phyloP scores from a whole-genome alignment of 176 grass and related monocot species.

The Eleusine coracana region DNA sequence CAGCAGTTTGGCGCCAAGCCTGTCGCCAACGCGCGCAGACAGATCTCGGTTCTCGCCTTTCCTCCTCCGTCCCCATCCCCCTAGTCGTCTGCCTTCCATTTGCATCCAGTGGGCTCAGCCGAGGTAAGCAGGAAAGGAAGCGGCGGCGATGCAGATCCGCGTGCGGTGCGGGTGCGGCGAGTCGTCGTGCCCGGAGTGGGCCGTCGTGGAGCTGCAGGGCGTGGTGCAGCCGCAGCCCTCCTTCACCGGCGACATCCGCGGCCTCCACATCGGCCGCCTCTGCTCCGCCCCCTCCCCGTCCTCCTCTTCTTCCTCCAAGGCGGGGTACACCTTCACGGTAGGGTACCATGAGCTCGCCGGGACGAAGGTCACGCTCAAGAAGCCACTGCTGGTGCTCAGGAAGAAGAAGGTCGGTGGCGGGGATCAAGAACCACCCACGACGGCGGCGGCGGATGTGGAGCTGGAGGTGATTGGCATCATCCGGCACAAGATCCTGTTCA shows the following conservation, averaged over 20 bases:
- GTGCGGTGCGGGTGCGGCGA: slow-evolving; percentile 68
- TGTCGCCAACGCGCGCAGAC: neutral
- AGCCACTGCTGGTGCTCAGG: slow-evolving; percentile 76
- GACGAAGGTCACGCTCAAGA: slow-evolving; percentile 71
- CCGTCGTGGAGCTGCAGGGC: slow-evolving; percentile 85
- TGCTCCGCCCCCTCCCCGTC: slow-evolving; percentile 49
- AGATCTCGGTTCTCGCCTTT: neutral
- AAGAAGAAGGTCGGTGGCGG: slow-evolving; percentile 39
- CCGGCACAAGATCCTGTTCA: slow-evolving; percentile 93
- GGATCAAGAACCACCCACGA: neutral
- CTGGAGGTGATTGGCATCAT: slow-evolving; percentile 85
- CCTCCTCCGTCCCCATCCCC: neutral
- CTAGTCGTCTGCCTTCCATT: no score
- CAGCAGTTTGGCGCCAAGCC: neutral
- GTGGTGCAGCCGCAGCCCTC: slow-evolving; percentile 72
- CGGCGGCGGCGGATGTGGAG: slow-evolving; percentile 38
- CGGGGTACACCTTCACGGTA: slow-evolving; percentile 72
- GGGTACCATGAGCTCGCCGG: slow-evolving; percentile 96
- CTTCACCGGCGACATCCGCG: slow-evolving; percentile 54
- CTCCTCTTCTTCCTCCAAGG: slow-evolving; percentile 38
- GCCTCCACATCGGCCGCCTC: slow-evolving; percentile 63
- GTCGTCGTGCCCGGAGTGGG: slow-evolving; percentile 76
- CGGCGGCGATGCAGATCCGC: slow-evolving; percentile 68
- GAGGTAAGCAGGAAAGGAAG: neutral
- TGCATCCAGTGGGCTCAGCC: neutral